Evolutionary conservation across 2,329 filamentous ascomycete genomes (phyloP).

Genomic region (Hypoxylon sp.): DNA sequence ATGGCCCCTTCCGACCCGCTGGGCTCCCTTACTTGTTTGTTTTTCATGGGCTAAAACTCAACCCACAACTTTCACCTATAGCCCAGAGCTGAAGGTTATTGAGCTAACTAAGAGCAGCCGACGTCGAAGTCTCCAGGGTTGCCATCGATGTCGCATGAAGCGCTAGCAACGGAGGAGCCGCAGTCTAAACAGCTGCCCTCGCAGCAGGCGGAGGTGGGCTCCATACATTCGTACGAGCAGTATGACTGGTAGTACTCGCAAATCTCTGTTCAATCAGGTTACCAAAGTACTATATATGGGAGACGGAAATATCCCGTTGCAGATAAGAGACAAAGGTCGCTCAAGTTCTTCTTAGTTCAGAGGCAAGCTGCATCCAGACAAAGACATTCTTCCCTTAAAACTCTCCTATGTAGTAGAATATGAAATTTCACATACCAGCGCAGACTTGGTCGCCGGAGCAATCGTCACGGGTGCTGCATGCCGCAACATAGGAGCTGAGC

Average conservation of each 20-base stretch:
- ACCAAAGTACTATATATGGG: not conserved
- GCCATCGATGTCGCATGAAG: slow-evolving; percentile 2
- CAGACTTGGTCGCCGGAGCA: slow-evolving; percentile 13
- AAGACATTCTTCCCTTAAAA: not conserved
- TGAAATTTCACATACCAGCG: not conserved
- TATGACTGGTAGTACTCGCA: slow-evolving; percentile 13
- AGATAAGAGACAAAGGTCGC: too few species aligned
- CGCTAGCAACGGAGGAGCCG: slow-evolving; percentile 1
- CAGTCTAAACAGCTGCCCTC: not conserved
- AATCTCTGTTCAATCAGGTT: not conserved
- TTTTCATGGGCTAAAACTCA: too few species aligned
- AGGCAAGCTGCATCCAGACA: too few species aligned
- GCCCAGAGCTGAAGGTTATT: too few species aligned
- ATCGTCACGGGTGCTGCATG: slow-evolving; percentile 13
- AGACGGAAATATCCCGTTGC: not conserved
- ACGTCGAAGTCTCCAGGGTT: slow-evolving; percentile 10
- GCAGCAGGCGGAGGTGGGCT: slow-evolving; percentile 13
- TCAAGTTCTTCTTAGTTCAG: too few species aligned
- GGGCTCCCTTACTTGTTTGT: too few species aligned
- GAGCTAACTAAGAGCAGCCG: not conserved
- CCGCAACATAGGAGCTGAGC: not conserved
- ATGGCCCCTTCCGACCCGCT: too few species aligned
- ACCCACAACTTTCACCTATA: too few species aligned
- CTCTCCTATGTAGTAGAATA: not conserved
- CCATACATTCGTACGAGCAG: slow-evolving; percentile 8